A percentile compares a stretch with the other conserved stretches of the same genome.
phyloP scores from a whole-genome alignment of 1,284 basidiomycete species.

The Termitomyces sp. region DNA sequence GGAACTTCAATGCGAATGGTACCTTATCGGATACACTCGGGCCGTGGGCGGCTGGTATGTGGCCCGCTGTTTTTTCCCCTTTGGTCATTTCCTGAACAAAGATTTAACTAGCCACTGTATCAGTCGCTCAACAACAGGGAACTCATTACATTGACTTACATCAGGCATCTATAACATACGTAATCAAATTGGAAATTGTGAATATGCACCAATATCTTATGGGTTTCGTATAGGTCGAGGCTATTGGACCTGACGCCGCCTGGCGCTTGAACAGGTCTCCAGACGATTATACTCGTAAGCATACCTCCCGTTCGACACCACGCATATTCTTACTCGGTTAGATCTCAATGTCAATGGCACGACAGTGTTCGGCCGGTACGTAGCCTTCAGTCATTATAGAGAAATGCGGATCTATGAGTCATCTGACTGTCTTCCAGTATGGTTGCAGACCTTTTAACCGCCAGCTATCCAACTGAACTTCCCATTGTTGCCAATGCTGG shows the following conservation, averaged over 20 bases:
- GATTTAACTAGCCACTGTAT: constrained; percentile 24
- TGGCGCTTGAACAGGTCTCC: constrained; percentile 37
- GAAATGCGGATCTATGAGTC: not conserved
- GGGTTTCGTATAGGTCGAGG: constrained; percentile 25
- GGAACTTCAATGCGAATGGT: constrained; percentile 34
- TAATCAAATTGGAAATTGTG: constrained; percentile 10
- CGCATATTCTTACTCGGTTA: not conserved
- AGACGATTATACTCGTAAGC: constrained; percentile 36
- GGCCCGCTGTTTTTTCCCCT: not conserved
- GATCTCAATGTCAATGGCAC: constrained; percentile 2
- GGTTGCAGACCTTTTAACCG: constrained; percentile 33
- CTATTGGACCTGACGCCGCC: constrained; percentile 37
- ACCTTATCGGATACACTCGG: constrained; percentile 36
- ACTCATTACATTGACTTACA: constrained; percentile 40
- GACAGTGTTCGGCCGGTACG: constrained; percentile 1
- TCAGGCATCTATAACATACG: constrained; percentile 36
- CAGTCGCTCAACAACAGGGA: constrained; percentile 33
- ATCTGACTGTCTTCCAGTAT: not conserved
- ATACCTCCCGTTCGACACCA: not conserved
- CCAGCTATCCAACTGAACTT: constrained; percentile 31
- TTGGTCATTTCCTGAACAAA: not conserved
- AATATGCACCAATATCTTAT: not conserved
- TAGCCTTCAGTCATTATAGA: not conserved
- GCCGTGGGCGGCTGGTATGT: constrained; percentile 37
- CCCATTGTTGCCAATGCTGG: constrained; percentile 31